Conservation (phyloP, 495 filamentous ascomycete genomes). For the Penicillium antarcticum region DNA sequence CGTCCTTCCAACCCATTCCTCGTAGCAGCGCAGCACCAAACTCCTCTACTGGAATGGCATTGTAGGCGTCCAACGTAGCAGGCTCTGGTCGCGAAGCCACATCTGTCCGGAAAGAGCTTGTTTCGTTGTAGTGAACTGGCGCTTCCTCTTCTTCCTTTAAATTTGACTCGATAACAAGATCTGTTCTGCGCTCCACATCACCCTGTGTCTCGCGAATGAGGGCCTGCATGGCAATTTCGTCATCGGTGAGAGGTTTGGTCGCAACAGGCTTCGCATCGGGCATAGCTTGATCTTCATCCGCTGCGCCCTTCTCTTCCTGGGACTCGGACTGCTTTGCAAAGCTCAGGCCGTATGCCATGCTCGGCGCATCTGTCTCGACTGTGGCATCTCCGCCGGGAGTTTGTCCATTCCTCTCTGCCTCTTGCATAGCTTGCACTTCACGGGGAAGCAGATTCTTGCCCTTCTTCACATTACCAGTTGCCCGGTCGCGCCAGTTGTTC, state of each 20-base stretch:
- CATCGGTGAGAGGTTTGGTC: constrained; percentile 51
- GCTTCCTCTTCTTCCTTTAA: constrained; percentile 24
- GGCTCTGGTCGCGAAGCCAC: constrained; percentile 69
- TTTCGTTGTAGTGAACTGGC: constrained; percentile 49
- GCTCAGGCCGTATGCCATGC: constrained; percentile 44
- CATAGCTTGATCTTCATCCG: constrained; percentile 29
- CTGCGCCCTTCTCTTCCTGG: constrained; percentile 15
- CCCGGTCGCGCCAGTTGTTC: constrained; percentile 66
- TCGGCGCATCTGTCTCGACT: constrained; percentile 37
- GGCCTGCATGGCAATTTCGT: constrained; percentile 77
- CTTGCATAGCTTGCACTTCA: constrained; percentile 48
- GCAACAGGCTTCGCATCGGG: constrained; percentile 22
- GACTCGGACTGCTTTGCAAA: constrained; percentile 31
- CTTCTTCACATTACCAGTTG: constrained; percentile 47
- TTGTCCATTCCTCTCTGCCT: constrained; percentile 31
- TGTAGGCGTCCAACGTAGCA: constrained; percentile 80
- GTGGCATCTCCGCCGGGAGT: constrained; percentile 19
- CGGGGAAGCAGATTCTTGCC: constrained; percentile 50
- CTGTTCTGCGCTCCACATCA: constrained; percentile 46
- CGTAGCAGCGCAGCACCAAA: constrained; percentile 86
- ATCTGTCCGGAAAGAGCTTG: constrained; percentile 65
- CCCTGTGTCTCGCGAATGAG: constrained; percentile 59
- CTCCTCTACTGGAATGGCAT: constrained; percentile 83
- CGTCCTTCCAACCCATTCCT: constrained; percentile 94
- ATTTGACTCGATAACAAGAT: constrained; percentile 56